These are phyloP conservation scores for Hyaloscypha variabilis DNA, from an alignment of 495 filamentous ascomycete species.

Conservation along the genomic window DNA sequence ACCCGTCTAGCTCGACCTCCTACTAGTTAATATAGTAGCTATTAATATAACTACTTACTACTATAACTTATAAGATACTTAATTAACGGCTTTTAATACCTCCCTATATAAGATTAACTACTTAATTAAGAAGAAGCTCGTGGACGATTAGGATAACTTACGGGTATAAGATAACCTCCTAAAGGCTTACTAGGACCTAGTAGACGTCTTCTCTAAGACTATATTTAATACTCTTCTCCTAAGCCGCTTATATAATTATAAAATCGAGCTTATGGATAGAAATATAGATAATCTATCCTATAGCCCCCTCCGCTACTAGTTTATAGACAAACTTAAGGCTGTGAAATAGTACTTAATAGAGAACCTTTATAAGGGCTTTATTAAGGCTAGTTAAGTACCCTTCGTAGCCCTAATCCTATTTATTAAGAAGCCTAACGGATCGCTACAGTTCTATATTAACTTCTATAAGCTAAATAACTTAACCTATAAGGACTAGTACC, in stretches of 20 bases:
- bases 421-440: conserved; percentile 18
- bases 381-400: background rate
- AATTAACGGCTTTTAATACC: too few relatives aligned
- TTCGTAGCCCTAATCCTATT: conserved; percentile 9
- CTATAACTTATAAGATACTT: too few relatives aligned
- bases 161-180: too few relatives aligned
- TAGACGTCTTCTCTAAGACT: too few relatives aligned
- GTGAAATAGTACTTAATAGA: conserved; percentile 7
- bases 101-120: too few relatives aligned
- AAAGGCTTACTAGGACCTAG: too few relatives aligned
- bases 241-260: background rate
- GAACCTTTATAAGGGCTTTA: conserved; percentile 16
- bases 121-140: too few relatives aligned
- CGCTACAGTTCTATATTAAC: conserved; percentile 49
- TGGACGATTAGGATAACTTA: too few relatives aligned
- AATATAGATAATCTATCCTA: background rate
- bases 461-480: conserved; percentile 46
- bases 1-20: too few relatives aligned
- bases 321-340: background rate
- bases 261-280: background rate
- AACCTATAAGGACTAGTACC: conserved; percentile 46
- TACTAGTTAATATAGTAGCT: too few relatives aligned
- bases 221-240: too few relatives aligned
- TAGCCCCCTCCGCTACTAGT: background rate
- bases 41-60: too few relatives aligned